Conservation (phyloP, 1,284 basidiomycete genomes). For the Trametes polyzona region DNA sequence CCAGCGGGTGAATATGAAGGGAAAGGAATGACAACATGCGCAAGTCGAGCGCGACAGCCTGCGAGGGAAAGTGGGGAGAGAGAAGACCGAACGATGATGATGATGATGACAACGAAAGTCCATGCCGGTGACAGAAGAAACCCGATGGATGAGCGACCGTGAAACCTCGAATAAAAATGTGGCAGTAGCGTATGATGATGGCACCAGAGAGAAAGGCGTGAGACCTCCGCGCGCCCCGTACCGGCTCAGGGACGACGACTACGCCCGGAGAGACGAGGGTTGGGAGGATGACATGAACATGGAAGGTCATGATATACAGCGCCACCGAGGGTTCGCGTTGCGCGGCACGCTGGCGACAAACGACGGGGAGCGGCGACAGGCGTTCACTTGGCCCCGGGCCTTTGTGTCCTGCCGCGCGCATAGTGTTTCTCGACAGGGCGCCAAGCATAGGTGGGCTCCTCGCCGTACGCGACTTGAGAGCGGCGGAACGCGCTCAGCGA, state of each 20-base stretch:
- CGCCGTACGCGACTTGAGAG: constrained; percentile 1
- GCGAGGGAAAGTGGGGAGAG: too few species aligned
- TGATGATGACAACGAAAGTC: background rate
- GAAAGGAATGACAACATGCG: background rate
- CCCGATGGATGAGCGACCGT: background rate
- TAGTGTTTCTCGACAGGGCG: background rate
- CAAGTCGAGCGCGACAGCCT: background rate
- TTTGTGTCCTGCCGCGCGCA: constrained; percentile 6
- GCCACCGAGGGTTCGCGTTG: background rate
- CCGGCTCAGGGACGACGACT: background rate
- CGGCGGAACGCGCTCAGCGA: constrained; percentile 5
- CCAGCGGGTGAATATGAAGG: background rate
- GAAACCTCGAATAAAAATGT: constrained; percentile 7
- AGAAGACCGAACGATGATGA: background rate
- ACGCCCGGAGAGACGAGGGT: background rate
- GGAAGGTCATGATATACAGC: constrained; percentile 1
- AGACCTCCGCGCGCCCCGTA: background rate
- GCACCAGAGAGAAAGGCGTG: constrained; percentile 3
- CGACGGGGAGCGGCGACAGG: background rate
- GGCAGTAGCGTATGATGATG: constrained; percentile 10
- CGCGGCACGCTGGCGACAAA: background rate
- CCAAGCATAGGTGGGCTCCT: constrained; percentile 1
- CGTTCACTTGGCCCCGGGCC: constrained; percentile 7
- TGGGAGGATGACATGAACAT: constrained; percentile 2
- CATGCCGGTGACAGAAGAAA: constrained; percentile 2